These are phyloP conservation scores for Dothideomycetes sp. DNA, from an alignment of 2,329 filamentous ascomycete genomes.

Conservation along the genomic window DNA sequence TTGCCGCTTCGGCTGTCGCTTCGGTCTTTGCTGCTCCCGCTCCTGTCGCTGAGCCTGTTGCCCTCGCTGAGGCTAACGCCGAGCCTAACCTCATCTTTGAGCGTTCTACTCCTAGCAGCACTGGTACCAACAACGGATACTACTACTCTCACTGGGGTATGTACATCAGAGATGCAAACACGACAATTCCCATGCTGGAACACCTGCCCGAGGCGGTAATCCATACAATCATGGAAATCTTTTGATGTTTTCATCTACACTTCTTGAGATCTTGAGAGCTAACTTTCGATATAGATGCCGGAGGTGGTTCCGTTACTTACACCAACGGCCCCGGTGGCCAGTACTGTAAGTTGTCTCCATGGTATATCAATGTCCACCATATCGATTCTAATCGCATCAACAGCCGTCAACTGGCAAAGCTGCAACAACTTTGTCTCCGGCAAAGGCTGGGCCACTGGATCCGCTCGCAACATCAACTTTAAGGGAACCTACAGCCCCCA, in stretches of 20 bases:
- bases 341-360: too few species aligned
- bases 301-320: constrained; percentile 43
- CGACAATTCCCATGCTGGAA: too few species aligned
- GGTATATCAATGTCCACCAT: too few species aligned
- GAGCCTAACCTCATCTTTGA: constrained; percentile 18
- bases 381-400: too few species aligned
- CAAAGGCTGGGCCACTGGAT: constrained; percentile 51
- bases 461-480: constrained; percentile 41
- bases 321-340: constrained; percentile 44
- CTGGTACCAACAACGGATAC: constrained; percentile 48
- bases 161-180: too few species aligned
- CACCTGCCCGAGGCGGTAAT: too few species aligned
- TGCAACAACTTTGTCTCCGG: constrained; percentile 47
- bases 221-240: too few species aligned
- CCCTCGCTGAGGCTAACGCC: constrained; percentile 26
- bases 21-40: constrained; percentile 31
- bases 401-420: too few species aligned
- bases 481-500: constrained; percentile 38
- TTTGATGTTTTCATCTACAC: too few species aligned
- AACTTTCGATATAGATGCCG: too few species aligned
- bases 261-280: too few species aligned
- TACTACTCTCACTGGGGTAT: constrained; percentile 56
- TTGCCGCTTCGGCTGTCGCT: constrained; percentile 35
- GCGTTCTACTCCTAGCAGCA: constrained; percentile 34
- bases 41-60: constrained; percentile 26